Evolutionary conservation across 78 protist species (phyloP).

Genomic region (Chrysochromulina tobinii): DNA sequence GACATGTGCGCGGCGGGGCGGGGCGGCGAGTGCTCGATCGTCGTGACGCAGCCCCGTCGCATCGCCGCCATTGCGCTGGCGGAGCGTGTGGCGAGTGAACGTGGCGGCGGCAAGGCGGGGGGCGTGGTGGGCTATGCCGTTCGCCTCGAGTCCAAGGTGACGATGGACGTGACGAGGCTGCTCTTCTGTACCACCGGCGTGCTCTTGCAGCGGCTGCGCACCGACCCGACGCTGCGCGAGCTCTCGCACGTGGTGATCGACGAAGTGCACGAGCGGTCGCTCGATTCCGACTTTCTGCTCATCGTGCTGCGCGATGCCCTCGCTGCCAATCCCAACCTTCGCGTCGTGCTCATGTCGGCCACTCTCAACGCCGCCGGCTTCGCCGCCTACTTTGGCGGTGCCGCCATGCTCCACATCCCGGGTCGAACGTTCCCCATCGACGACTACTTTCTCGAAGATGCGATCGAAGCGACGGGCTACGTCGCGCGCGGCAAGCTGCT

Average conservation of each 20-base stretch:
- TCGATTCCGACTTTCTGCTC: constrained; percentile 51
- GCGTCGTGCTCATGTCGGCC: constrained; percentile 57
- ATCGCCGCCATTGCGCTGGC: constrained; percentile 86
- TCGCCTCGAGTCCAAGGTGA: constrained; percentile 46
- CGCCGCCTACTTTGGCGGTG: constrained; percentile 16
- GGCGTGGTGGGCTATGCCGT: constrained; percentile 75
- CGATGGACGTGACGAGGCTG: constrained; percentile 58
- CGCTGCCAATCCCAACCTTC: neutral
- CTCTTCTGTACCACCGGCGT: constrained; percentile 87
- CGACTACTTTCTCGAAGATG: constrained; percentile 44
- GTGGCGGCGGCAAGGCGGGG: constrained; percentile 39
- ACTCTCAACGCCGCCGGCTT: constrained; percentile 33
- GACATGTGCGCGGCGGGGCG: neutral
- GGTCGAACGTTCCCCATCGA: constrained; percentile 47
- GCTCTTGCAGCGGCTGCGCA: constrained; percentile 56
- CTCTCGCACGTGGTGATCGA: constrained; percentile 52
- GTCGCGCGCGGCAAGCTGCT: neutral
- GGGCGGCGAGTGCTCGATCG: neutral
- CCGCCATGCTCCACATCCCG: constrained; percentile 3
- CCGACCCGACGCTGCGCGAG: neutral
- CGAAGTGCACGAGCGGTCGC: constrained; percentile 59
- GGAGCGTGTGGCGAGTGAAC: constrained; percentile 79
- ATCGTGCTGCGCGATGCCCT: constrained; percentile 27
- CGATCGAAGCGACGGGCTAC: constrained; percentile 23
- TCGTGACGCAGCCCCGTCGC: constrained; percentile 83